These are phyloP conservation scores for Aspergillus quadrilineatus DNA, from an alignment of 2,329 filamentous ascomycete genomes.

Conservation along the genomic window DNA sequence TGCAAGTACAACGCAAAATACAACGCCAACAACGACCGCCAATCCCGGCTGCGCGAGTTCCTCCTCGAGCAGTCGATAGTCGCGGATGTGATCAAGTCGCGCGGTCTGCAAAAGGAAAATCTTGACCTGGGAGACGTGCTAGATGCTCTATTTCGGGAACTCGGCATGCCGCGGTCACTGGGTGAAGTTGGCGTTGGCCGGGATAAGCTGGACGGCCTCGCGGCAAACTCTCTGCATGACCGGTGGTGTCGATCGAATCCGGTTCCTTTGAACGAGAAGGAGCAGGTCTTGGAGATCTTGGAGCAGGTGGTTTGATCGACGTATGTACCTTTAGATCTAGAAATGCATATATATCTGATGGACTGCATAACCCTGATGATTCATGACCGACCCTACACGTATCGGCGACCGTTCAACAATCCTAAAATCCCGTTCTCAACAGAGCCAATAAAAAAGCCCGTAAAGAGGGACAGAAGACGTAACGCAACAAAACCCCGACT, in stretches of 20 bases:
- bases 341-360: neutral
- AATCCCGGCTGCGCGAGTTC: conserved; percentile 41
- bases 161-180: conserved; percentile 57
- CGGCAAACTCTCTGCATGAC: conserved; percentile 52
- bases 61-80: conserved; percentile 43
- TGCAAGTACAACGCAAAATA: conserved; percentile 55
- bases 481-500: too few relatives aligned
- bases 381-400: too few relatives aligned
- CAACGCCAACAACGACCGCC: conserved; percentile 45
- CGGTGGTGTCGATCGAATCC: conserved; percentile 54
- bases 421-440: too few relatives aligned
- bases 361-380: too few relatives aligned
- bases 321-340: neutral
- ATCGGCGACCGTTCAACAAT: too few relatives aligned
- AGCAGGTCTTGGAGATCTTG: conserved; percentile 55
- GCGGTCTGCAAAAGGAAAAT: conserved; percentile 25
- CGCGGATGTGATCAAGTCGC: conserved; percentile 34
- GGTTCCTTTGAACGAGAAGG: conserved; percentile 48
- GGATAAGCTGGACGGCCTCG: conserved; percentile 51
- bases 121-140: conserved; percentile 54
- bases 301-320: conserved; percentile 35
- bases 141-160: conserved; percentile 50
- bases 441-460: too few relatives aligned
- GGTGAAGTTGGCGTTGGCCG: conserved; percentile 52
- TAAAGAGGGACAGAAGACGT: too few relatives aligned